Evolutionary conservation across 2,329 filamentous ascomycete species (phyloP).

Genomic region (Pseudocercospora crystallina): DNA sequence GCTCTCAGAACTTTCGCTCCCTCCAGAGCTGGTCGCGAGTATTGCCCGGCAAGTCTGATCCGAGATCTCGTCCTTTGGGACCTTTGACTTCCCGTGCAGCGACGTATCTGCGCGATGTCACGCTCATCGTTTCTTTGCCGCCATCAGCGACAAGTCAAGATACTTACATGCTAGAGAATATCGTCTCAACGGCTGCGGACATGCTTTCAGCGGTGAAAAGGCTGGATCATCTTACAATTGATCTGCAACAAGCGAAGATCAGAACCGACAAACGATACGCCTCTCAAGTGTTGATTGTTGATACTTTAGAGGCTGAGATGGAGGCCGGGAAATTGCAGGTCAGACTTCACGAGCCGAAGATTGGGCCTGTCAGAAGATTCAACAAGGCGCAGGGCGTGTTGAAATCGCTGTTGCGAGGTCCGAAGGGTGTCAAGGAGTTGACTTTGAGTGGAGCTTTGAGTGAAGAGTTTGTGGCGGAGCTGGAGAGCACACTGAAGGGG

Average conservation of each 20-base stretch:
- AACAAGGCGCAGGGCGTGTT: slow-evolving; percentile 7
- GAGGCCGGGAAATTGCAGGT: background rate
- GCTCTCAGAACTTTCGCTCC: background rate
- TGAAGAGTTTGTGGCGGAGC: slow-evolving; percentile 1
- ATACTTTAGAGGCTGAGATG: background rate
- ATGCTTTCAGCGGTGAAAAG: background rate
- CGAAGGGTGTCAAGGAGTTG: slow-evolving; percentile 7
- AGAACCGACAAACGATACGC: background rate
- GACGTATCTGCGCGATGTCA: slow-evolving; percentile 4
- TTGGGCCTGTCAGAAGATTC: background rate
- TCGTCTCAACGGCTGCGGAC: background rate
- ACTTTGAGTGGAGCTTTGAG: slow-evolving; percentile 5
- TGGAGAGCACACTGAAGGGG: background rate
- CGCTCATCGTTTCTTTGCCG: slow-evolving; percentile 5
- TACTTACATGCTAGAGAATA: slow-evolving; percentile 1
- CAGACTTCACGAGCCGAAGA: background rate
- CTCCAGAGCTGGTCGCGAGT: slow-evolving; percentile 7
- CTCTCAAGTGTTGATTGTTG: slow-evolving; percentile 1
- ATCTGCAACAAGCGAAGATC: background rate
- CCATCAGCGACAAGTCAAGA: background rate
- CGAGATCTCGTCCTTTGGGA: background rate
- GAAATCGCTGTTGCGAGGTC: slow-evolving; percentile 1
- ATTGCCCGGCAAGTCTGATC: background rate
- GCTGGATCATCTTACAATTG: background rate
- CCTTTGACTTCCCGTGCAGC: slow-evolving; percentile 6